Evolutionary conservation across 73 alveolate genomes (phyloP).

Genomic region (Breviolum minutum): DNA sequence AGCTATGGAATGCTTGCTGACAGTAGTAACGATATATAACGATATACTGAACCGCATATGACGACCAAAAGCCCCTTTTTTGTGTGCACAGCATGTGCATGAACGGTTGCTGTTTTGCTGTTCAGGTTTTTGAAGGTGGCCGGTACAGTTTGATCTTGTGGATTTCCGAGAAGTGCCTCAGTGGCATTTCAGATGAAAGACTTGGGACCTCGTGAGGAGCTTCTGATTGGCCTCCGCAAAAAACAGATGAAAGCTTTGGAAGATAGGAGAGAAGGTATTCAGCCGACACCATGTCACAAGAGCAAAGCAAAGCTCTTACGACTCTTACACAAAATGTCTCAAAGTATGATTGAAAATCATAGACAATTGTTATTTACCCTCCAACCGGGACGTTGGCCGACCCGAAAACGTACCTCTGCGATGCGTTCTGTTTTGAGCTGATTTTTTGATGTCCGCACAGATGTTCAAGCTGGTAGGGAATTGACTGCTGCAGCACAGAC

Average conservation of each 20-base stretch:
- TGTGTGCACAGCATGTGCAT: not conserved
- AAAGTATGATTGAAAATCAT: no score
- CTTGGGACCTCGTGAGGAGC: not conserved
- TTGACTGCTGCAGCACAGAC: no score
- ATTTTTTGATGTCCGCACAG: no score
- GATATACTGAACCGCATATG: no score
- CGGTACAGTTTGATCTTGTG: slow-evolving; percentile 25
- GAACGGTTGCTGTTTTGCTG: not conserved
- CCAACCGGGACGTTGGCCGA: no score
- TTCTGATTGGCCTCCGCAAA: not conserved
- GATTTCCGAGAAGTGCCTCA: not conserved
- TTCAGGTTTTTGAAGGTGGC: slow-evolving; percentile 25
- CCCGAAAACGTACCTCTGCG: no score
- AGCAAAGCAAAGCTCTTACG: not conserved
- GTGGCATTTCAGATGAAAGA: not conserved
- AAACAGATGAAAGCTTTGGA: not conserved
- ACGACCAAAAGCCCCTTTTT: no score
- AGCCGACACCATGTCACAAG: not conserved
- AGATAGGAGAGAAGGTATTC: not conserved
- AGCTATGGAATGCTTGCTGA: no score
- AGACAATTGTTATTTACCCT: no score
- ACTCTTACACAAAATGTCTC: not conserved
- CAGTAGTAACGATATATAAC: no score
- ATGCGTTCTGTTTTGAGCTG: no score
- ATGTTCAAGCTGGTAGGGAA: no score